These are phyloP conservation scores for Xylaria nigripes DNA, from an alignment of 495 filamentous ascomycete species.

Conservation along the genomic window DNA sequence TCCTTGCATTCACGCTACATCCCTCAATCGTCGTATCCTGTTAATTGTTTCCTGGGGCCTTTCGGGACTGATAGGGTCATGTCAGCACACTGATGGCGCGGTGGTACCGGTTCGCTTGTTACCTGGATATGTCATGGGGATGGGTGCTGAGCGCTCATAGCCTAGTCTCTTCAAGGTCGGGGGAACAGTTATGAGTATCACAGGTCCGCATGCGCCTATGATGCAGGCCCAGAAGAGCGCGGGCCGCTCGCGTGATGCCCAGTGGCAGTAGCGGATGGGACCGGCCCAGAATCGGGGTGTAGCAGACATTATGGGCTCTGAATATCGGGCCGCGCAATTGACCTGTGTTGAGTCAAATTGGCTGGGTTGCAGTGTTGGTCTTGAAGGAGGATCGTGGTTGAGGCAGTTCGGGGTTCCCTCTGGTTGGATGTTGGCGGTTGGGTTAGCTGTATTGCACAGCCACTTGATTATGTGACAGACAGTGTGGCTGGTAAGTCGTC, in stretches of 20 bases:
- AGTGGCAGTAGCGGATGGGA: conserved; percentile 76
- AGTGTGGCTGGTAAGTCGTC: neutral
- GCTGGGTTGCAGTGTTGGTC: neutral
- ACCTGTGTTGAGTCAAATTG: conserved; percentile 10
- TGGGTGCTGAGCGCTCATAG: conserved; percentile 56
- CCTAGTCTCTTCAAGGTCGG: conserved; percentile 61
- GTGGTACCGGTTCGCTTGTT: conserved; percentile 8
- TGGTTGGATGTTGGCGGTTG: neutral
- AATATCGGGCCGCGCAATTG: conserved; percentile 12
- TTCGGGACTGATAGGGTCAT: conserved; percentile 49
- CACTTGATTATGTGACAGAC: neutral
- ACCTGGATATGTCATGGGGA: conserved; percentile 92
- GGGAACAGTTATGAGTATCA: conserved; percentile 57
- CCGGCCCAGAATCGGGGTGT: conserved; percentile 71
- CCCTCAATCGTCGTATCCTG: conserved; percentile 63
- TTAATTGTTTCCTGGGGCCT: conserved; percentile 60
- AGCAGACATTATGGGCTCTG: conserved; percentile 43
- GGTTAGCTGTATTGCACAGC: neutral
- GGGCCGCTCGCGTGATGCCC: conserved; percentile 77
- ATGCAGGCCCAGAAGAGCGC: conserved; percentile 78
- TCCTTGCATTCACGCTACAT: neutral
- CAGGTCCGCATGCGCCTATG: conserved; percentile 64
- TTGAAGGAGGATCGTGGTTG: neutral
- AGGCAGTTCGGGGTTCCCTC: neutral
- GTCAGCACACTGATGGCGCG: neutral